Base-by-base conservation (phyloP, 208 protist genomes). In the Acanthamoeba culbertsoni region DNA sequence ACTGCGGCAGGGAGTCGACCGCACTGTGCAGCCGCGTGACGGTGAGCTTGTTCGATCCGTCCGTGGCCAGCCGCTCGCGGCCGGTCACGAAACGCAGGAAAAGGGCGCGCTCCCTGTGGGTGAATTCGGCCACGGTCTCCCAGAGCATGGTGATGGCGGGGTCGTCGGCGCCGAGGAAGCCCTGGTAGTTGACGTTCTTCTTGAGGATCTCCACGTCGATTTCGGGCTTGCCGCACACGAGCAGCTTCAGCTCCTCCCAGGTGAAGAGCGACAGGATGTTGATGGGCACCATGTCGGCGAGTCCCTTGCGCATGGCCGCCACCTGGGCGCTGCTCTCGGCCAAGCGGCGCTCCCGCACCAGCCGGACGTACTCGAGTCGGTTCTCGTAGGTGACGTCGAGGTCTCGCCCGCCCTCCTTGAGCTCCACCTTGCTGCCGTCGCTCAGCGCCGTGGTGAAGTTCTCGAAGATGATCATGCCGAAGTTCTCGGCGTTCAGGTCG, bases 171-270 rank as follows among this genome's bases (percentile, higher is more conserved):
- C 63, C 73, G 6, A 46, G 37, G 91, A 89, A 90, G 18, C 89
- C 89, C 35, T 93, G 37, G 63, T 93, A 96, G 46, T 89, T 31
- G 26, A 94, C 95, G 84, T 95, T 79, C n/a, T 82, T 23, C 10
- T 59, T 42, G 10, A 95, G 59, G 31, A 95, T 59, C 37, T 53
- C 28, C 5, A 96, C 28, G 84, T 96, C 94, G 20, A 96, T 84
- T 45, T 93, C 31, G 31, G 33, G n/a, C 45, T 88, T 90, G 4
- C 95, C 95, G 63, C 95, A 96, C 31, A 96, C 94, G 20, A 51
- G 23, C 31, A 89, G 55, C 89, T 95, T 95, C 73, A 96, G 84
- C 62, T 96, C 94, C 14, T 73, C 42, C 91, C 93, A 94, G 5
- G 94, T 96, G 37, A 96, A 94, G 3, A 95, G 23, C 2, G 51